Evolutionary conservation across 2,329 filamentous ascomycete genomes (phyloP), one percentile per base, ranked within the genome.

Genomic region (Fusarium foetens): DNA sequence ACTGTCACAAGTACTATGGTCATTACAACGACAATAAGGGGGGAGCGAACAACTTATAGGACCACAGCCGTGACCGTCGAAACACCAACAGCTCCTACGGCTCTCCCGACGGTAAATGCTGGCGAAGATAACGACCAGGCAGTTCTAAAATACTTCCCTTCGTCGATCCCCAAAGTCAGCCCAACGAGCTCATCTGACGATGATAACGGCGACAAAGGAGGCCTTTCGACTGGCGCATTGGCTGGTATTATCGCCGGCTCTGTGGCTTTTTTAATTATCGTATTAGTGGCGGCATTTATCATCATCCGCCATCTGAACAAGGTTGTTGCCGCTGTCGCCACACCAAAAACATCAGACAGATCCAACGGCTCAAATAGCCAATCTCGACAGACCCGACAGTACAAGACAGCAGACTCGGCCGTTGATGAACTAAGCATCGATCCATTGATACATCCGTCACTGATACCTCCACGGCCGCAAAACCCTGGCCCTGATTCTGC

Each of bases 231-330:
- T 1, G 81, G 78, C 2, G 80, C 84, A 31, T 79, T 90, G 5
- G 87, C 85, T 6, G 88, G 88, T 5, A 88, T 90, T 27, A 82
- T 90, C 38, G 86, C 83, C 5, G 88, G 86, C 3, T 84, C 84
- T 17, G 79, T 87, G 6, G 82, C 81, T 1, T 75, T 90, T 16
- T 79, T 90, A 5, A 61, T 87, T 3, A 79, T 85, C 31, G 81
- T 89, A 16, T 42, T 89, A 10, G 79, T 83, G 5, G 83, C 83
- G 1, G 81, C 86, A 5, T 85, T 82, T 66, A 78, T 88, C 53
- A 84, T 90, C 51, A 81, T 90, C 49, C 82, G 85, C 3, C 84
- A 84, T 14, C 82, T 90, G 21, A 87, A 83, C 64, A 83, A 80
- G 45, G 83, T 86, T 25, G 82, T 84, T 72, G 79, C 78, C 33